Conservation (phyloP, 2,329 filamentous ascomycete genomes). For the Ceratocystis colombiana region DNA sequence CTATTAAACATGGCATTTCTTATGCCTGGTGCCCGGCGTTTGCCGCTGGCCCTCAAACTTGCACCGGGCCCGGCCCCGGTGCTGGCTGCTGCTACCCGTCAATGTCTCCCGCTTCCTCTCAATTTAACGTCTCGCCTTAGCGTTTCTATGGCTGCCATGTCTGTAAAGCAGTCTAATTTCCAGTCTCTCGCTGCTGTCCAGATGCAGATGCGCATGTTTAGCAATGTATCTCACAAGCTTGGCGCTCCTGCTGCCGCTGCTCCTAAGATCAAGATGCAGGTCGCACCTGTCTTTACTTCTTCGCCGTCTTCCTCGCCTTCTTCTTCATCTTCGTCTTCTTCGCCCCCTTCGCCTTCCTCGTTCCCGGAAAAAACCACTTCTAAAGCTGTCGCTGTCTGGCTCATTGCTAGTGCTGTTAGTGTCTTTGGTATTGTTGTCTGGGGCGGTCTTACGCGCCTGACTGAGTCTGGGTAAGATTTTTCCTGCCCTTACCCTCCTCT, state of each 20-base stretch:
- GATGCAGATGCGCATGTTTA: conserved; percentile 23
- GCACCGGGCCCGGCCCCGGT: background rate
- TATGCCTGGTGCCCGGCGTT: conserved; percentile 24
- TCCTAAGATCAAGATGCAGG: background rate
- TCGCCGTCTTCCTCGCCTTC: background rate
- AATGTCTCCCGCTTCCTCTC: conserved; percentile 14
- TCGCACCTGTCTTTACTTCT: conserved; percentile 11
- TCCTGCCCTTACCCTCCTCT: background rate
- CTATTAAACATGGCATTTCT: conserved; percentile 21
- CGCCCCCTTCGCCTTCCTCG: conserved; percentile 20
- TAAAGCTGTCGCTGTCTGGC: conserved; percentile 80
- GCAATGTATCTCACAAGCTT: conserved; percentile 14
- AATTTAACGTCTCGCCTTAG: conserved; percentile 5
- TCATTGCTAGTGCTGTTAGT: conserved; percentile 79
- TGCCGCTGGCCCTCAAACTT: conserved; percentile 20
- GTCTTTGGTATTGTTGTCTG: conserved; percentile 97
- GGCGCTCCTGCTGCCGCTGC: conserved; percentile 2
- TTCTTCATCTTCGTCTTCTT: conserved; percentile 4
- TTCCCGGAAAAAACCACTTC: conserved; percentile 56
- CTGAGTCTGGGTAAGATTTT: conserved; percentile 75
- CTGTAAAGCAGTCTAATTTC: background rate
- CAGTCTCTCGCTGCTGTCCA: conserved; percentile 8
- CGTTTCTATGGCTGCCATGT: background rate
- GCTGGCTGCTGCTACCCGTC: conserved; percentile 12
- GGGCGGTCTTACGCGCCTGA: conserved; percentile 83